Evolutionary conservation across 2,329 filamentous ascomycete species (phyloP).

Genomic region (Sporothrix humicola): DNA sequence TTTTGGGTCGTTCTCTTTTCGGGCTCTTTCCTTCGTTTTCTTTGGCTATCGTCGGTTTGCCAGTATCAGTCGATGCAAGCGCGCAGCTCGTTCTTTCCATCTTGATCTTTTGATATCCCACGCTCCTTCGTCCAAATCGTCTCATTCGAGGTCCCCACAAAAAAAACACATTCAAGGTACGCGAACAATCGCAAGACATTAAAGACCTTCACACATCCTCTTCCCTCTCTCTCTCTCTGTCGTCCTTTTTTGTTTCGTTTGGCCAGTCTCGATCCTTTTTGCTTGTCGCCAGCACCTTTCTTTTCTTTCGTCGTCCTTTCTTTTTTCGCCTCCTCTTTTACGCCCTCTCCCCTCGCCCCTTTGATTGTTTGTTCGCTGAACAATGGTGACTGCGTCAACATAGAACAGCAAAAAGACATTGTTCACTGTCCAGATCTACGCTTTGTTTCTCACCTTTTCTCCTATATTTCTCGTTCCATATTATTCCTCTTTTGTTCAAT

Average conservation of each 20-base stretch:
- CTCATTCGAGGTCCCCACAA: constrained; percentile 14
- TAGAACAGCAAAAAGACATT: constrained; percentile 3
- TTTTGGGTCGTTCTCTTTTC: not conserved
- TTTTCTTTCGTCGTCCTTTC: not conserved
- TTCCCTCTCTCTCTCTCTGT: not conserved
- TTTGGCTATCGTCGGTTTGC: constrained; percentile 25
- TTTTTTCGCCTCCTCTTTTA: not conserved
- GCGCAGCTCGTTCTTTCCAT: not conserved
- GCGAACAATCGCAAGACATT: constrained; percentile 33
- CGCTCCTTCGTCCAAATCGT: constrained; percentile 11
- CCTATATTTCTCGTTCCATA: not conserved
- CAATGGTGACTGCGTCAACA: constrained; percentile 25
- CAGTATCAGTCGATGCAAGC: constrained; percentile 11
- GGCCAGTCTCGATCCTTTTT: constrained; percentile 1
- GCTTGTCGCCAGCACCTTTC: constrained; percentile 11
- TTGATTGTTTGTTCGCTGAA: constrained; percentile 26
- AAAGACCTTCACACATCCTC: constrained; percentile 24
- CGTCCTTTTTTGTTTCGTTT: constrained; percentile 1
- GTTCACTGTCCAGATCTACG: constrained; percentile 18
- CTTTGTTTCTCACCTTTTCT: not conserved
- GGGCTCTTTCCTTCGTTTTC: not conserved
- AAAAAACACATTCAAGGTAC: constrained; percentile 16
- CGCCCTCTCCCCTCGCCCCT: not conserved
- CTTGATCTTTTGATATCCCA: not conserved
- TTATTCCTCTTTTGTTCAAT: not conserved